Percentiles rank a stretch among this genome's conserved stretches.
These are phyloP conservation scores for Vitis hybrid DNA, from an alignment of 177 flowering plant genomes.

Conservation along the genomic window DNA sequence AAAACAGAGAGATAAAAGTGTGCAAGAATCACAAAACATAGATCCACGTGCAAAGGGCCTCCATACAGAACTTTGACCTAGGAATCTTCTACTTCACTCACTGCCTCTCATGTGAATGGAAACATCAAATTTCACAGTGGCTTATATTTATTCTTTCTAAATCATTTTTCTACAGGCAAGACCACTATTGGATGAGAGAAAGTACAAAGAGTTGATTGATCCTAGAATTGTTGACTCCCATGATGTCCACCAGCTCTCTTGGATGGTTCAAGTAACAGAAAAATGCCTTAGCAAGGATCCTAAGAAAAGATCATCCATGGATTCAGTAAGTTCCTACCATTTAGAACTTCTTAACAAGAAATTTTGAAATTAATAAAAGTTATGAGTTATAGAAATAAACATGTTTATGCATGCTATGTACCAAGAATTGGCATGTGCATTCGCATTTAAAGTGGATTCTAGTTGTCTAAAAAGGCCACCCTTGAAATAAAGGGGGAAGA, in stretches of 20 bases:
- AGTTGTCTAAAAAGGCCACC: too few relatives aligned
- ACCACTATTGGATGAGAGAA: conserved; percentile 23
- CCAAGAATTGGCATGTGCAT: too few relatives aligned
- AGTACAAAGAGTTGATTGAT: conserved; percentile 22
- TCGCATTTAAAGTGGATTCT: too few relatives aligned
- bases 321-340: conserved; percentile 17
- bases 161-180: conserved; percentile 21
- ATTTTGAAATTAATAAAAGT: neutral
- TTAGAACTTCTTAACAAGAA: neutral
- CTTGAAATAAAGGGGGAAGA: too few relatives aligned
- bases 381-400: neutral
- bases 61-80: neutral
- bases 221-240: conserved; percentile 16
- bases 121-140: neutral
- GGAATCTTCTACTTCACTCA: too few relatives aligned
- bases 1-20: neutral
- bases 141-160: neutral
- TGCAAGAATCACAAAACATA: neutral
- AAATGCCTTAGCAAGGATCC: conserved; percentile 26
- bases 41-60: neutral
- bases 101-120: neutral
- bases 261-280: conserved; percentile 27
- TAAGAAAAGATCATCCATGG: conserved; percentile 21
- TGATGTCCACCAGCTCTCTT: conserved; percentile 26
- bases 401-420: neutral